Evolutionary conservation across 2,329 filamentous ascomycete genomes (phyloP).

Genomic region (Fusarium floridanum): DNA sequence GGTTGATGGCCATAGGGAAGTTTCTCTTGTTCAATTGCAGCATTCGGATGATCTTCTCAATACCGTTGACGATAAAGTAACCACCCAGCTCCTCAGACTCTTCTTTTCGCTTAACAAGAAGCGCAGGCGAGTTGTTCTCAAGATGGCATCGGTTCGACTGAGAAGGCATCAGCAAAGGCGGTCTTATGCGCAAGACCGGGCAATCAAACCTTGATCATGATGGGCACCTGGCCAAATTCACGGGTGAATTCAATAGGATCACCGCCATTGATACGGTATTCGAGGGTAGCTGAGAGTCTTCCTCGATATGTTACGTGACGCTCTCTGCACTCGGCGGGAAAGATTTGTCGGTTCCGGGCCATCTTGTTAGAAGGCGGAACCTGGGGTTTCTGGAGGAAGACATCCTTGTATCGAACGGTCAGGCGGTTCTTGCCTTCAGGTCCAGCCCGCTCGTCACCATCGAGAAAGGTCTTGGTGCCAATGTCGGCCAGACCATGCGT

Average conservation of each 20-base stretch:
- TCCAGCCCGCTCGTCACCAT: constrained; percentile 77
- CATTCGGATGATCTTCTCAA: constrained; percentile 95
- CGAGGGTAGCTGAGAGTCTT: constrained; percentile 83
- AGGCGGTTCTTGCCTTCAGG: constrained; percentile 78
- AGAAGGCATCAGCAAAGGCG: constrained; percentile 28
- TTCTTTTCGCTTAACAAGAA: constrained; percentile 88
- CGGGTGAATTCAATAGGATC: constrained; percentile 85
- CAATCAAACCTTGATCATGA: constrained; percentile 87
- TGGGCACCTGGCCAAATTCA: constrained; percentile 88
- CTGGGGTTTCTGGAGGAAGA: constrained; percentile 85
- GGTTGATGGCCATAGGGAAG: constrained; percentile 93
- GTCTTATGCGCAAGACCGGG: not conserved
- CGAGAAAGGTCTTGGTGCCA: constrained; percentile 87
- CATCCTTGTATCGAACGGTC: constrained; percentile 81
- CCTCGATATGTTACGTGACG: constrained; percentile 92
- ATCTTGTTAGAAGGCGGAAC: constrained; percentile 88
- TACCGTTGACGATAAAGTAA: constrained; percentile 98
- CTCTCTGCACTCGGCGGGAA: constrained; percentile 94
- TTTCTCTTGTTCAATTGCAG: constrained; percentile 91
- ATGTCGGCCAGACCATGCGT: constrained; percentile 87
- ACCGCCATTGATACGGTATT: constrained; percentile 88
- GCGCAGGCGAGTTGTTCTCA: constrained; percentile 83
- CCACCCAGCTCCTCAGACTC: constrained; percentile 96
- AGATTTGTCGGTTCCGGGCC: constrained; percentile 84
- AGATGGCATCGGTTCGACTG: constrained; percentile 93